These are phyloP conservation scores for Trematosphaeria pertusa DNA, from an alignment of 2,329 filamentous ascomycete species.

Conservation along the genomic window DNA sequence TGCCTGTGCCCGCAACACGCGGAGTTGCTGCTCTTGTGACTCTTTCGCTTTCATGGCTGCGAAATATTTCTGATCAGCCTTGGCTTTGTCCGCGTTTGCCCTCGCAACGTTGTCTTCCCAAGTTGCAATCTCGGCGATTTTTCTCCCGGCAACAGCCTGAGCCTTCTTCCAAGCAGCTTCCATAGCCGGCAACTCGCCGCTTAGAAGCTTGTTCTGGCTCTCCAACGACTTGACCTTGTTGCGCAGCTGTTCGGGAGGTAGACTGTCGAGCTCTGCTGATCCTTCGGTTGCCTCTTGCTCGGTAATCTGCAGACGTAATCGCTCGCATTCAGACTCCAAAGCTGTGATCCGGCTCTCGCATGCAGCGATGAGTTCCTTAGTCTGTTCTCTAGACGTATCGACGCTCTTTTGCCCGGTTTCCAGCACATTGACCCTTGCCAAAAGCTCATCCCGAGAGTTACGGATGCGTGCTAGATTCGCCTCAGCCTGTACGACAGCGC, in stretches of 20 bases:
- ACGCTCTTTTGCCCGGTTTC: conserved; percentile 83
- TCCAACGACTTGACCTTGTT: conserved; percentile 76
- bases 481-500: conserved; percentile 80
- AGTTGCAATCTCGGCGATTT: conserved; percentile 76
- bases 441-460: conserved; percentile 81
- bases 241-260: conserved; percentile 75
- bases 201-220: conserved; percentile 82
- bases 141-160: conserved; percentile 82
- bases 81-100: conserved; percentile 86
- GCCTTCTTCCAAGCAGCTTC: conserved; percentile 91
- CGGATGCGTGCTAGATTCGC: conserved; percentile 86
- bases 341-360: conserved; percentile 81
- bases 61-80: conserved; percentile 98
- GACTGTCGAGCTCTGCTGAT: conserved; percentile 59
- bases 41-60: conserved; percentile 94
- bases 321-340: conserved; percentile 81
- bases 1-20: conserved; percentile 80
- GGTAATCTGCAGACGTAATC: conserved; percentile 67
- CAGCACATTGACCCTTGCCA: conserved; percentile 80
- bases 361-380: conserved; percentile 80
- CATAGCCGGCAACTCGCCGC: conserved; percentile 86
- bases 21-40: conserved; percentile 79
- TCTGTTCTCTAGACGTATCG: conserved; percentile 70
- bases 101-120: conserved; percentile 80
- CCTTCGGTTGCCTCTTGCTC: conserved; percentile 44